These are phyloP conservation scores for Solanum corneliomulleri DNA, from an alignment of 257 asterid genomes.

Conservation along the genomic window DNA sequence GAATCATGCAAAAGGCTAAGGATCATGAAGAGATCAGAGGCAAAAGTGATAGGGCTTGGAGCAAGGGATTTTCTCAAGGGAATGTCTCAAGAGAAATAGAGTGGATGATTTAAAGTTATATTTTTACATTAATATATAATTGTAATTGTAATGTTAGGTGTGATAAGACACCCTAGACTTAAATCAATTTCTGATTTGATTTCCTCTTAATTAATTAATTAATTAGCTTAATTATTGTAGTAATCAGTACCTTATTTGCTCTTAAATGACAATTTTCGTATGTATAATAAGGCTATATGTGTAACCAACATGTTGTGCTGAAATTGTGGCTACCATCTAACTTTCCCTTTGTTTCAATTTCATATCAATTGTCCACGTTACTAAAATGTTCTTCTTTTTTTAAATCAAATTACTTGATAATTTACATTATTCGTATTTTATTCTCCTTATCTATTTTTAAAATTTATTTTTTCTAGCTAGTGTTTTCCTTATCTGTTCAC, in stretches of 20 bases:
- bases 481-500: background rate
- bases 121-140: background rate
- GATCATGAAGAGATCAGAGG: constrained; percentile 72
- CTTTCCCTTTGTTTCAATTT: background rate
- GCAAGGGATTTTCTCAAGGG: constrained; percentile 43
- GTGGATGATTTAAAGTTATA: background rate
- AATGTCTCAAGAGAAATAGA: constrained; percentile 7
- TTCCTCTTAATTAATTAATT: background rate
- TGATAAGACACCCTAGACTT: background rate
- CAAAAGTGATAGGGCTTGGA: constrained; percentile 34
- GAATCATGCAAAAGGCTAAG: constrained; percentile 70
- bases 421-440: background rate
- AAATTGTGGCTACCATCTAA: background rate
- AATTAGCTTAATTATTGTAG: background rate
- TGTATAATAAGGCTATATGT: background rate
- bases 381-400: too few relatives aligned
- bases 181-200: background rate
- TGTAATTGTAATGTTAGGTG: background rate
- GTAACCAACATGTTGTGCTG: background rate
- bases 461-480: background rate
- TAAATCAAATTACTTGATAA: background rate
- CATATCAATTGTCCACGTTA: too few relatives aligned
- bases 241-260: background rate
- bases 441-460: background rate
- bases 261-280: background rate